Evolutionary conservation across 2,329 filamentous ascomycete species (phyloP).

Genomic region (Bipolaris zeicola): DNA sequence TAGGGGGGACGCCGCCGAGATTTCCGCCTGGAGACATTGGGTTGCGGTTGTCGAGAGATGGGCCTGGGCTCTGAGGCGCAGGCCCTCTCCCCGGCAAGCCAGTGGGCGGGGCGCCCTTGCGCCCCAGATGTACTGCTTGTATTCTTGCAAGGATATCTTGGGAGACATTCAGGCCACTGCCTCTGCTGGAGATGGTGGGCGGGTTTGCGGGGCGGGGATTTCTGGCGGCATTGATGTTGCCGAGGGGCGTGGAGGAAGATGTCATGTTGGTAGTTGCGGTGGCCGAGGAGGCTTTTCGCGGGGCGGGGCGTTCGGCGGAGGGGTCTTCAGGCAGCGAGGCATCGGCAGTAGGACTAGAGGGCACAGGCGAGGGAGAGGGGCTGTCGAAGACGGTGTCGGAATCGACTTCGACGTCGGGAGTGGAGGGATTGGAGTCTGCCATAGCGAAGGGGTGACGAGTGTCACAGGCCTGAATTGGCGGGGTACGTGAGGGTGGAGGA

Average conservation of each 20-base stretch:
- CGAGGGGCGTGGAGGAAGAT: constrained; percentile 81
- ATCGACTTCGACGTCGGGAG: constrained; percentile 41
- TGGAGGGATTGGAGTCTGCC: constrained; percentile 35
- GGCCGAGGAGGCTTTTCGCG: constrained; percentile 66
- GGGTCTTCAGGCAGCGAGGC: constrained; percentile 25
- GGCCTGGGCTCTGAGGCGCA: constrained; percentile 36
- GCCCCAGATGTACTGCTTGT: constrained; percentile 70
- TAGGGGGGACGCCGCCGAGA: constrained; percentile 50
- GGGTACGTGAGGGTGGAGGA: constrained; percentile 16
- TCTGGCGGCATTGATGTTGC: constrained; percentile 72
- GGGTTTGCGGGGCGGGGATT: constrained; percentile 53
- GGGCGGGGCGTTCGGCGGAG: constrained; percentile 54
- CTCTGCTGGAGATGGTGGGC: constrained; percentile 52
- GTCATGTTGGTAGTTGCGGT: constrained; percentile 63
- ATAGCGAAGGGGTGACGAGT: constrained; percentile 26
- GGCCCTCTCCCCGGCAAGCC: constrained; percentile 33
- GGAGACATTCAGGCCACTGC: constrained; percentile 59
- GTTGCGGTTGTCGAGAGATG: constrained; percentile 22
- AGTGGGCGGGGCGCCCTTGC: constrained; percentile 61
- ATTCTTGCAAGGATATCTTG: constrained; percentile 72
- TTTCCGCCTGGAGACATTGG: constrained; percentile 34
- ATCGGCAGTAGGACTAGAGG: constrained; percentile 29
- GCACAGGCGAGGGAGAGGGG: constrained; percentile 35
- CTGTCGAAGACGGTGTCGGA: constrained; percentile 41
- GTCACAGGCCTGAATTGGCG: constrained; percentile 22